Base-by-base conservation (phyloP, 345 rosid species). In the Lepidium didymum region DNA sequence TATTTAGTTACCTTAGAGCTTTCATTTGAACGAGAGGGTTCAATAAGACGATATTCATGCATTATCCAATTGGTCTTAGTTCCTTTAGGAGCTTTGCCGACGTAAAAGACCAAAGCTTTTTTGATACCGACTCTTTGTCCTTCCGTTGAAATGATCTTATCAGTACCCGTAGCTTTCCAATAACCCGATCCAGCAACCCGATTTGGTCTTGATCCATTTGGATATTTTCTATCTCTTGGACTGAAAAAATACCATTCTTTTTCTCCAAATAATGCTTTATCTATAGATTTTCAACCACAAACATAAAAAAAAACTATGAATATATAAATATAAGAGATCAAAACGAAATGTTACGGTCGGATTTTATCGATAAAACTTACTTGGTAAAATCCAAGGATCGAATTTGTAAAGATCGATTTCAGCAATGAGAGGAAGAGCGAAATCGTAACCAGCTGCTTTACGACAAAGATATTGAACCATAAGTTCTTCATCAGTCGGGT, bases 131-230 rank as follows among this genome's bases (percentile, higher is more conserved):
- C 94, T 58, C 79, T 84, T 7, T 86, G 87, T 18, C 96, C 97
- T 27, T 83, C 94, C 1, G 86, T 78, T 5, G 82, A 78, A 33
- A 93, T 90, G 6, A 84, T 5, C 42, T 87, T 93, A 73, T 92
- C 98, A 5, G 96, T 92, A 34, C 98, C 98, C 1, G 98, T 92
- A 2, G 98, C 98, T 51, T 92, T 92, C 98, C 98, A 92, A 72
- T 88, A 92, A 13, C 98, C 98, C 3, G 97, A 65, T 6, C 92
- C 94, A 3, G 98, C 95, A 4, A 88, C 97, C 51, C 98, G 75
- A 7, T 94, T 94, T 2, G 99, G 99, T 56, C 99, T 77, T 2
- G 97, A 83, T 12, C 99, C 99, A 77, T 94, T 94, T 1, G 97
- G 98, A 38, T 93, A 92, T 42, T 92, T 92, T 47, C 98, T 40